Base-by-base conservation (phyloP, 2,329 filamentous ascomycete species). In the Hypoxylon sp. region DNA sequence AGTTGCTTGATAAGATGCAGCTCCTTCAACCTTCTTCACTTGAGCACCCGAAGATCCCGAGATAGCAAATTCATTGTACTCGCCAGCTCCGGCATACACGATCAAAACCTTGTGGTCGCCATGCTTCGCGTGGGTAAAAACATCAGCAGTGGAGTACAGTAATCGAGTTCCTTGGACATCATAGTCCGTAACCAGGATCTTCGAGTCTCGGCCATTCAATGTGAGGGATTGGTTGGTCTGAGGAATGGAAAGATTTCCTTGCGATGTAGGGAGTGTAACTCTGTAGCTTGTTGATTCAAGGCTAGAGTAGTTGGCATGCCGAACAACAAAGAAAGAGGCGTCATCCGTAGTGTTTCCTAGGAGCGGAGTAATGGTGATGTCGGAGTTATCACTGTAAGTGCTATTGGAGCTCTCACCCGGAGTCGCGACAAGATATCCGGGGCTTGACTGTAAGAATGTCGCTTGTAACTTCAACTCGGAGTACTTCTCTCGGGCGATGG, bases 381-480 rank as follows among this genome's bases (percentile, higher is more conserved):
- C 73, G 0, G 67, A 56, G 21, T 77, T 81, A 3, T 75, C 65
- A 17, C 77, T 84, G 63, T 80, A 82, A 2, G 78, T 73, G 7
- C 78, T 81, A 0, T 72, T 75, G 2, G 76, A 77, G 12, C 74
- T 68, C 52, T 74, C 75, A 1, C 79, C 78, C 0, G 84, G 80
- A 0, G 72, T 76, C 1, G 85, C 80, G 2, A 80, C 80, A 11
- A 91, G 73, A 61, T 90, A 92, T 0, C 79, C 81, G 0, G 88
- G 86, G 1, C 87, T 89, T 0, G 84, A 87, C 60, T 85, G 86
- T 37, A 90, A 67, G 69, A 93, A 93, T 60, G 90, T 88, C 25
- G 83, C 88, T 52, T 90, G 75, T 1, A 94, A 77, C 64, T 93
- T 94, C 23, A 89, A 75, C 68, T 94, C 89, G 30, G 84, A 87